A percentile compares a stretch with the other conserved stretches of the same genome.
phyloP scores from a whole-genome alignment of 805 yeast genomes.

The Metschnikowia cubensis region DNA sequence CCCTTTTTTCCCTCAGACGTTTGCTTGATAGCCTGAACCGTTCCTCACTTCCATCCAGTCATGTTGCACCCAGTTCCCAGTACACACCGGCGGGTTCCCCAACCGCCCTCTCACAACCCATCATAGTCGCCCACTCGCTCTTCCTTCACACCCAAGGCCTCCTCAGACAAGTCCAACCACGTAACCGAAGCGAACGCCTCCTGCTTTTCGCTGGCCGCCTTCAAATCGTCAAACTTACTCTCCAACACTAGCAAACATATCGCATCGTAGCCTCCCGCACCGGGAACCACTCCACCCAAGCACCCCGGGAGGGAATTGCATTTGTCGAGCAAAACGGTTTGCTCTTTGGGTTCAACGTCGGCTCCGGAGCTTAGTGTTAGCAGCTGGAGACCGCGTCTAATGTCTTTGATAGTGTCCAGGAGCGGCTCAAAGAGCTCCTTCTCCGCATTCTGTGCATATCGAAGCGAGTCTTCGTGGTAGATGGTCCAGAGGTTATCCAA shows the following conservation, averaged over 20 bases:
- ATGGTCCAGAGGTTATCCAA: conserved; percentile 40
- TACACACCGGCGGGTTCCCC: background rate
- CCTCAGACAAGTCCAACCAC: conserved; percentile 68
- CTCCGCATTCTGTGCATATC: conserved; percentile 27
- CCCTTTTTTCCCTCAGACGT: too few species aligned
- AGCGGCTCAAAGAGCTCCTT: conserved; percentile 26
- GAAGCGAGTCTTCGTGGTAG: conserved; percentile 24
- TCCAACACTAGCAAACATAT: conserved; percentile 63
- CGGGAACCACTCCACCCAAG: conserved; percentile 95
- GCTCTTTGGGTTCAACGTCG: conserved; percentile 81
- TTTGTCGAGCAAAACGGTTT: conserved; percentile 63
- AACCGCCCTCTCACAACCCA: conserved; percentile 10
- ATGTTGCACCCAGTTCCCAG: background rate
- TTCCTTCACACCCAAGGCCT: conserved; percentile 51
- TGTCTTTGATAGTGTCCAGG: conserved; percentile 38
- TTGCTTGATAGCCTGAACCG: background rate
- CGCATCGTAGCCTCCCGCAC: conserved; percentile 98
- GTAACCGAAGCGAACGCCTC: conserved; percentile 44
- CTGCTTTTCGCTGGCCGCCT: conserved; percentile 18
- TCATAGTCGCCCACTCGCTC: conserved; percentile 40
- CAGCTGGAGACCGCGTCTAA: conserved; percentile 55
- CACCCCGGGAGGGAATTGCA: conserved; percentile 60
- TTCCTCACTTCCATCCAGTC: background rate
- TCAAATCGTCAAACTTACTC: conserved; percentile 31
- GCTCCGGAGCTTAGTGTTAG: conserved; percentile 71